phyloP scores from a whole-genome alignment of 345 rosid species.

The Populus alba region DNA sequence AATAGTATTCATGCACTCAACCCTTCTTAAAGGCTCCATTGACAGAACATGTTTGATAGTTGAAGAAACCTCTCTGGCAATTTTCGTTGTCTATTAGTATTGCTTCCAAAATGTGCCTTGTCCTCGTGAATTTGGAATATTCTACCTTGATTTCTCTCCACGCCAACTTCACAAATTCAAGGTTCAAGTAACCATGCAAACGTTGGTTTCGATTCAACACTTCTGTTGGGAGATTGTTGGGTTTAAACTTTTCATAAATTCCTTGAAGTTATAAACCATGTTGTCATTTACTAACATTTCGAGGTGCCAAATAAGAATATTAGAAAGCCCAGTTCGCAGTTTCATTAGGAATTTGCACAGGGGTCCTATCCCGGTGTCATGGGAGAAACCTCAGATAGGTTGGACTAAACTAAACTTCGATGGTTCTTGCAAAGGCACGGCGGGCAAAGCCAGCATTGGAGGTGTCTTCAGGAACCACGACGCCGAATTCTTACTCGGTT shows the following conservation, averaged over 20 bases:
- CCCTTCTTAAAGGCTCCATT: slow-evolving; percentile 5
- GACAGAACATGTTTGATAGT: slow-evolving; percentile 13
- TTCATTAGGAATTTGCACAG: slow-evolving; percentile 47
- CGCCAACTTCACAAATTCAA: slow-evolving; percentile 16
- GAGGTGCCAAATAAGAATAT: slow-evolving; percentile 33
- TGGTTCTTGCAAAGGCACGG: slow-evolving; percentile 54
- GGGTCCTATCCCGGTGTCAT: slow-evolving; percentile 57
- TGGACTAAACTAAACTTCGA: slow-evolving; percentile 89
- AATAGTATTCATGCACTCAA: slow-evolving; percentile 13
- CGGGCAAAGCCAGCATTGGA: slow-evolving; percentile 68
- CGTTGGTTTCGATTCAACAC: not conserved
- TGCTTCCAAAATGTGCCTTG: slow-evolving; percentile 18
- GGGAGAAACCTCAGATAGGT: slow-evolving; percentile 64
- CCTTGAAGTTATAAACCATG: slow-evolving; percentile 17
- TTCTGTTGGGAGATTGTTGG: not conserved
- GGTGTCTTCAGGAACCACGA: slow-evolving; percentile 79
- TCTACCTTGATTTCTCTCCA: slow-evolving; percentile 23
- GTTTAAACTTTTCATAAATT: not conserved
- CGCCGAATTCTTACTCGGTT: slow-evolving; percentile 75
- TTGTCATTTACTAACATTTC: slow-evolving; percentile 35
- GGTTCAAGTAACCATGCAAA: slow-evolving; percentile 1
- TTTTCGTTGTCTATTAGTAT: not conserved
- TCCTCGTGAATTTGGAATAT: slow-evolving; percentile 12
- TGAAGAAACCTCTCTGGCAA: slow-evolving; percentile 25
- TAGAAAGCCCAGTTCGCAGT: slow-evolving; percentile 19